phyloP scores from a whole-genome alignment of 331 rosid species.

The Dryas integrifolia region DNA sequence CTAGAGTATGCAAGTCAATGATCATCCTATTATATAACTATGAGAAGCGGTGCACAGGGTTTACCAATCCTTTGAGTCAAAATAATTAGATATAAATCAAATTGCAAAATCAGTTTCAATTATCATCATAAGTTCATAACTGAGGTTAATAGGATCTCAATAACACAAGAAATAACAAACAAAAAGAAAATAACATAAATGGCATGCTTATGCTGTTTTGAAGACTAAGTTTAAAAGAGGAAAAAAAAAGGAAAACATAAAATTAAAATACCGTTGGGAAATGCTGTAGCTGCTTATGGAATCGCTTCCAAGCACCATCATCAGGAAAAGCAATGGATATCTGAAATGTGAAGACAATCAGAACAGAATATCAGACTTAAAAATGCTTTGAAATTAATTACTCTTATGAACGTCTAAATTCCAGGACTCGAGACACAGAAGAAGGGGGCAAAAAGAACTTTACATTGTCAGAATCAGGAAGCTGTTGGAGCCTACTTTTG shows the following conservation, averaged over 20 bases:
- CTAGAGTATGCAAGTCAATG: neutral
- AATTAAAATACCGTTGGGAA: slow-evolving; percentile 68
- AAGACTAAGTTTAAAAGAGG: neutral
- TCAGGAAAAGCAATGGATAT: slow-evolving; percentile 93
- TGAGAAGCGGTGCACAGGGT: neutral
- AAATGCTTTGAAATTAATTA: neutral
- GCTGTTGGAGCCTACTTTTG: slow-evolving; percentile 76
- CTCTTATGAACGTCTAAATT: neutral
- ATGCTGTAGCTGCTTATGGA: slow-evolving; percentile 89
- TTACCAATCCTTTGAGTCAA: neutral
- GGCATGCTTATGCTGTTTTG: neutral
- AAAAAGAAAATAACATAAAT: neutral
- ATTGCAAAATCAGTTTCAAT: too few species aligned
- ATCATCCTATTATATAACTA: neutral
- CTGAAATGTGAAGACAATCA: slow-evolving; percentile 36
- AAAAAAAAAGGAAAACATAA: neutral
- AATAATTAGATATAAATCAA: neutral
- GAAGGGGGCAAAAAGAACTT: slow-evolving; percentile 19
- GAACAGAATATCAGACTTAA: neutral
- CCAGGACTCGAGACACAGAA: neutral
- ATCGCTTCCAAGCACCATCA: slow-evolving; percentile 98
- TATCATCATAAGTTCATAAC: too few species aligned
- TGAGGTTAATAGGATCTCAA: too few species aligned
- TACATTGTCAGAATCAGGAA: slow-evolving; percentile 93
- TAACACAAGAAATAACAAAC: neutral